Evolutionary conservation across 2,329 filamentous ascomycete species (phyloP).

Genomic region (Claviceps maximensis): DNA sequence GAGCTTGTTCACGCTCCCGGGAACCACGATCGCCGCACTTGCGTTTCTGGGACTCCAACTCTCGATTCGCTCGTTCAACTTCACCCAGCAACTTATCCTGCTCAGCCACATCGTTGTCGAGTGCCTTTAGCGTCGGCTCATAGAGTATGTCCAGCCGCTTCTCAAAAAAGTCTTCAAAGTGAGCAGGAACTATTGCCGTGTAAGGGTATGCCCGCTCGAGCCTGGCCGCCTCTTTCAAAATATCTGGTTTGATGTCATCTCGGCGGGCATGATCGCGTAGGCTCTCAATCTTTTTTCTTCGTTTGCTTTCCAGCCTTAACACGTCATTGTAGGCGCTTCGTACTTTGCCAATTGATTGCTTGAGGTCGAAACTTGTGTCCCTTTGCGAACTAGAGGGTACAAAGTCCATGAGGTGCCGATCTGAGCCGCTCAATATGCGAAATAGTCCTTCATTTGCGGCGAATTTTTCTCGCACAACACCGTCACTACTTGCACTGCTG

Average conservation of each 20-base stretch:
- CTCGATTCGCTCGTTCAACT: slow-evolving; percentile 61
- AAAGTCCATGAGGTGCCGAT: slow-evolving; percentile 71
- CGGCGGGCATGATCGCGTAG: slow-evolving; percentile 66
- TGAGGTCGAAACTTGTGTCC: slow-evolving; percentile 67
- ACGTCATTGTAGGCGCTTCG: slow-evolving; percentile 77
- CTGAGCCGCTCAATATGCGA: slow-evolving; percentile 61
- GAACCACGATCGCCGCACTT: slow-evolving; percentile 49
- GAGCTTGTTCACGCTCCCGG: slow-evolving; percentile 65
- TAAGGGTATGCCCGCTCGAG: slow-evolving; percentile 78
- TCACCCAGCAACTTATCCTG: slow-evolving; percentile 60
- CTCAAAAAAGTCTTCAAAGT: slow-evolving; percentile 89
- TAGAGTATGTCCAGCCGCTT: slow-evolving; percentile 63
- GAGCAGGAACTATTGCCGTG: slow-evolving; percentile 70
- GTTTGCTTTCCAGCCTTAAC: slow-evolving; percentile 64
- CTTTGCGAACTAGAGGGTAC: slow-evolving; percentile 76
- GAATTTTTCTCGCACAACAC: slow-evolving; percentile 62
- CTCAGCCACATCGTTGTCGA: slow-evolving; percentile 59
- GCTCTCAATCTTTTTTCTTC: slow-evolving; percentile 66
- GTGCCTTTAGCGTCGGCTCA: slow-evolving; percentile 58
- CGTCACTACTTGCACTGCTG: slow-evolving; percentile 41
- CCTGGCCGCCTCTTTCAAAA: slow-evolving; percentile 69
- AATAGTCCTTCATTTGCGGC: slow-evolving; percentile 63
- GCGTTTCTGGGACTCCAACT: slow-evolving; percentile 61
- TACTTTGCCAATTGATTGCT: slow-evolving; percentile 63
- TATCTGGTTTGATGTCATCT: slow-evolving; percentile 79